Base-by-base conservation (phyloP, 116 monocot genomes). In the Iris pallida region DNA sequence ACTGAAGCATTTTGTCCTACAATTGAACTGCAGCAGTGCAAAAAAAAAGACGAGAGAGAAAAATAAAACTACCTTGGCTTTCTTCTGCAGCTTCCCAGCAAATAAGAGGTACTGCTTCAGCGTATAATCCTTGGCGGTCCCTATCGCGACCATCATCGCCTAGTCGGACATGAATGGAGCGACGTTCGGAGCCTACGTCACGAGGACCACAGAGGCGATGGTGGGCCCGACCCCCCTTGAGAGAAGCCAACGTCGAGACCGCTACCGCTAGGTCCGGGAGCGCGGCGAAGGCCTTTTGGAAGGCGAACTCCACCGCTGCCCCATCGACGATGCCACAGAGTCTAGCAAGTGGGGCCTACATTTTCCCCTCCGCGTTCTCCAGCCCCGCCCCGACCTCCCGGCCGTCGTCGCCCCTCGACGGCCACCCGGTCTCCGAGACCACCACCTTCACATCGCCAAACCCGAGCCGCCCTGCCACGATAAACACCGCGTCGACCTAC, bases 81-180 rank as follows among this genome's bases (percentile, higher is more conserved):
- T 95, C 11, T 17, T 64, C 68, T 88, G 95, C 9, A 95, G 66
- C 70, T 84, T 91, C 44, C 67, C 69, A 0, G 91, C 88, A 70
- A 95, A 86, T 18, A 67, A 67, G 9, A 95, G 79, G 58, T 91
- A 95, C 62, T 82, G 81, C 71, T 95, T 95, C 70, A 91, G 53
- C 7, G 88, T 88, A 77, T 95, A 95, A n/a, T 95, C 95, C 82
- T 91, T 90, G 0, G 72, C 72, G 63, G 73, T 80, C 16, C 95
- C 90, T 64, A 91, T 53, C 9, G 84, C 74, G 43, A 76, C 88
- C 72, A n/a, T n/a, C n/a, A n/a, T n/a, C n/a, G n/a, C n/a, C n/a
- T n/a, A n/a, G n/a, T n/a, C n/a, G n/a, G n/a, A 95, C 91, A 95
- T 91, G 76, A 95, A 95, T 9, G 91, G 95, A 13, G 91, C 91